A percentile compares a stretch with the other conserved stretches of the same genome.
Conservation (phyloP, 1,284 basidiomycete genomes). For the Tilletiaria anomala region DNA sequence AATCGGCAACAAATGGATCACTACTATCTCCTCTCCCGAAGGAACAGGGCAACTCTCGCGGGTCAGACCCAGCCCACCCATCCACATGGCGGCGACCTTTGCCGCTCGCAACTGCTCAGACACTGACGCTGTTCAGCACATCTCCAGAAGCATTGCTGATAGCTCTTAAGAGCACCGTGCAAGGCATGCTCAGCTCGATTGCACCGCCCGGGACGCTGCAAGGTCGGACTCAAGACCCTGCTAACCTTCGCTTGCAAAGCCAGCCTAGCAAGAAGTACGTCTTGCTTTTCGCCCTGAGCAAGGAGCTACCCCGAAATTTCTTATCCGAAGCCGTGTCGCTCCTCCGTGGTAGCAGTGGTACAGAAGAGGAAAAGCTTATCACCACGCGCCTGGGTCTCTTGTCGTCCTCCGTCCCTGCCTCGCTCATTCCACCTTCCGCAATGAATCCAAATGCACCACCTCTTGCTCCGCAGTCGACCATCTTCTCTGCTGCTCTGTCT, state of each 20-base stretch:
- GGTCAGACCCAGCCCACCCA: slow-evolving; percentile 13
- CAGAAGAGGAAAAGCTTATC: slow-evolving; percentile 3
- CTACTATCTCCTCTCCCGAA: no score
- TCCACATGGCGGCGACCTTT: no score
- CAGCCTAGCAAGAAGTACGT: no score
- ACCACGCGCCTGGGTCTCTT: slow-evolving; percentile 12
- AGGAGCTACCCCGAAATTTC: slow-evolving; percentile 15
- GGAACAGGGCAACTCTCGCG: no score
- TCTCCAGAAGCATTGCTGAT: slow-evolving; percentile 16
- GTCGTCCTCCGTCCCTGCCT: slow-evolving; percentile 13
- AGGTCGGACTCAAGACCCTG: no score
- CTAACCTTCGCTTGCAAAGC: neutral
- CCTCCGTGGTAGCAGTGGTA: slow-evolving; percentile 8
- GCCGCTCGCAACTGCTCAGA: slow-evolving; percentile 17
- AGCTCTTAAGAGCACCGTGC: slow-evolving; percentile 16
- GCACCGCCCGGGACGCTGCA: slow-evolving; percentile 6
- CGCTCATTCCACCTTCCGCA: slow-evolving; percentile 12
- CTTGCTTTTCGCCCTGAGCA: slow-evolving; percentile 22
- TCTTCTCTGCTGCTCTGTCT: slow-evolving; percentile 19
- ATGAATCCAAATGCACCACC: slow-evolving; percentile 9
- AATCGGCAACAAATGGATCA: no score
- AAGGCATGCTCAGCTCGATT: slow-evolving; percentile 8
- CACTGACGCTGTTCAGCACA: slow-evolving; percentile 18
- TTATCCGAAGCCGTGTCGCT: slow-evolving; percentile 16
- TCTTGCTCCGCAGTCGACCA: slow-evolving; percentile 7